Evolutionary conservation across 768 basidiomycete species (phyloP).

Genomic region (Neoboletus subvelutipes): DNA sequence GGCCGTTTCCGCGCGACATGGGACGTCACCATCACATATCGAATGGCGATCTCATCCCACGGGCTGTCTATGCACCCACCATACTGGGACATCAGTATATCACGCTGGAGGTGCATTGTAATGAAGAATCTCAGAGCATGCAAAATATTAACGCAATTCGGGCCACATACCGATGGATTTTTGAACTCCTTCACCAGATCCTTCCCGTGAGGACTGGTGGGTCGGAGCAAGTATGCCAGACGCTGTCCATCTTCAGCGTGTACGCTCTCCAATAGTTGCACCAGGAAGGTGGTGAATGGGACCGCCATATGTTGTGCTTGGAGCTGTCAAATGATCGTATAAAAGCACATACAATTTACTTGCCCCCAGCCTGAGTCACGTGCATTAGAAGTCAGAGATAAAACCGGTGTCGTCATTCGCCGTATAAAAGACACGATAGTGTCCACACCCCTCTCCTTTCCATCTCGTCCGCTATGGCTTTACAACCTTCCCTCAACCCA

Average conservation of each 20-base stretch:
- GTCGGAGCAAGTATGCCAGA: conserved; percentile 72
- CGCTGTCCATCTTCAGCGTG: conserved; percentile 63
- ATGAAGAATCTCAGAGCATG: not conserved
- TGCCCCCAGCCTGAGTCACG: not conserved
- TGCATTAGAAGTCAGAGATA: not conserved
- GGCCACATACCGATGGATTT: conserved; percentile 46
- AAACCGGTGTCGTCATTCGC: conserved; percentile 5
- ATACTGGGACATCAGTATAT: conserved; percentile 30
- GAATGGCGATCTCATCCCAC: conserved; percentile 86
- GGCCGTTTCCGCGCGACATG: conserved; percentile 66
- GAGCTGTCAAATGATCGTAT: not conserved
- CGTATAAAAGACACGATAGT: not conserved
- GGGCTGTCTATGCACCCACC: conserved; percentile 66
- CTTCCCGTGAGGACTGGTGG: conserved; percentile 75
- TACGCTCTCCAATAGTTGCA: conserved; percentile 61
- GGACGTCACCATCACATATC: conserved; percentile 74
- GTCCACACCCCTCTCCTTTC: not conserved
- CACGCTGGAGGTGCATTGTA: conserved; percentile 39
- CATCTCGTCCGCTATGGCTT: conserved; percentile 52
- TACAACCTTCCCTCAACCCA: conserved; percentile 71
- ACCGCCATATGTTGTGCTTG: conserved; percentile 30
- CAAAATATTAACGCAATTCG: not conserved
- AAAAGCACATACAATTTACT: not conserved
- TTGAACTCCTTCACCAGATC: conserved; percentile 71
- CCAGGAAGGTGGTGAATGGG: conserved; percentile 59